These are phyloP conservation scores for Ustilago trichophora DNA, from an alignment of 1,284 basidiomycete species.

Conservation along the genomic window DNA sequence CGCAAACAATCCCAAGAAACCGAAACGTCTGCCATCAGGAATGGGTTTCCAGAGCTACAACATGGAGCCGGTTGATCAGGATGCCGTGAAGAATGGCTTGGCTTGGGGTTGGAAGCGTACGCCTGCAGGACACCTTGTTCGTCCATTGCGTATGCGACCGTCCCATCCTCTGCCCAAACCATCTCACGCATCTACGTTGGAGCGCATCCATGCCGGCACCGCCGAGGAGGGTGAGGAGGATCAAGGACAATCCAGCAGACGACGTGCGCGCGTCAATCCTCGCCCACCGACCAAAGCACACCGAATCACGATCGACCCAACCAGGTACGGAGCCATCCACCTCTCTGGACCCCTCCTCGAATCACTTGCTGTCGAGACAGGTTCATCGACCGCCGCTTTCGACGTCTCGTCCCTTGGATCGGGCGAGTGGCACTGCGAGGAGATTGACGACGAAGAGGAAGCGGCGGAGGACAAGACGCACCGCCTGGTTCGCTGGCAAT, in stretches of 20 bases:
- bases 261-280: constrained; percentile 33
- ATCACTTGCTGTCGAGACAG: constrained; percentile 16
- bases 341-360: constrained; percentile 50
- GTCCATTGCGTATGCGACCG: constrained; percentile 61
- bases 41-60: constrained; percentile 41
- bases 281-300: constrained; percentile 39
- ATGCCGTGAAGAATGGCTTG: constrained; percentile 38
- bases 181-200: constrained; percentile 11
- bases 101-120: constrained; percentile 64
- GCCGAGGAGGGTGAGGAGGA: constrained; percentile 16
- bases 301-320: constrained; percentile 60
- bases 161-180: constrained; percentile 50
- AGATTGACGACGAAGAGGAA: constrained; percentile 29
- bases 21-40: constrained; percentile 39
- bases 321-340: constrained; percentile 58
- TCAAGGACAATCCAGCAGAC: constrained; percentile 6
- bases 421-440: constrained; percentile 32
- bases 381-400: constrained; percentile 5
- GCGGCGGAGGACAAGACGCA: not conserved
- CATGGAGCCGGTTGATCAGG: constrained; percentile 43
- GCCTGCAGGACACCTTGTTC: constrained; percentile 57
- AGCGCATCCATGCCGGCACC: constrained; percentile 7
- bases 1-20: constrained; percentile 14
- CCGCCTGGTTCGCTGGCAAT: constrained; percentile 42
- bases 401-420: constrained; percentile 24